These are phyloP conservation scores for Cryptococcus hybrid DNA, from an alignment of 1,284 basidiomycete species.

Conservation along the genomic window DNA sequence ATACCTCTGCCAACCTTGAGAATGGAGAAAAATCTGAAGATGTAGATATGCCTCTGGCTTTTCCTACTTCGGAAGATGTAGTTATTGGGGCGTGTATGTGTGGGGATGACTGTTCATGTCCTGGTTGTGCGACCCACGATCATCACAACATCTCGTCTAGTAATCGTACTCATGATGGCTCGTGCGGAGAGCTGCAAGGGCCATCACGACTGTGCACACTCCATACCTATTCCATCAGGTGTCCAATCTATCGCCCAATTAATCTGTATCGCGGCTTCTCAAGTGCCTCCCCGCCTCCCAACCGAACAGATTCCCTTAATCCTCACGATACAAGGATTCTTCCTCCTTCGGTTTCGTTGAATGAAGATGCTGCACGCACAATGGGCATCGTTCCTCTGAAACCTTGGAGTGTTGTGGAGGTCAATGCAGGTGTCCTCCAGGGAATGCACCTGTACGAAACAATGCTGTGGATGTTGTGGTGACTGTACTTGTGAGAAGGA, in stretches of 20 bases:
- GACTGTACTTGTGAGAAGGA: constrained; percentile 43
- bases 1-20: constrained; percentile 32
- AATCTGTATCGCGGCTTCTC: constrained; percentile 42
- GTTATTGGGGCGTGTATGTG: constrained; percentile 47
- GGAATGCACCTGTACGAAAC: constrained; percentile 46
- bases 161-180: constrained; percentile 16
- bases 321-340: constrained; percentile 41
- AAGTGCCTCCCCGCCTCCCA: constrained; percentile 34
- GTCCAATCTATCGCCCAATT: constrained; percentile 47
- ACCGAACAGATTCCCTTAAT: constrained; percentile 17
- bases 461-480: constrained; percentile 50
- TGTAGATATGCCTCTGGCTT: constrained; percentile 31
- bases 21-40: constrained; percentile 28
- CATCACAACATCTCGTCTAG: constrained; percentile 10
- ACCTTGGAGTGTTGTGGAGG: constrained; percentile 51
- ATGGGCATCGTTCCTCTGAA: constrained; percentile 45
- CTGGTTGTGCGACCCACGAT: constrained; percentile 47
- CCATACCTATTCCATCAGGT: constrained; percentile 44
- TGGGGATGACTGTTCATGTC: constrained; percentile 48
- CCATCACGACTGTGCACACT: constrained; percentile 43
- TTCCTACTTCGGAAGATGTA: constrained; percentile 44
- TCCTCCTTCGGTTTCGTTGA: constrained; percentile 32
- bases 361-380: constrained; percentile 36
- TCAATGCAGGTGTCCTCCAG: constrained; percentile 47
- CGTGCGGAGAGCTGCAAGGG: constrained; percentile 36